Evolutionary conservation across 169 alveolate species (phyloP), one percentile per base, ranked within the genome.

Genomic region (Theileria equi): DNA sequence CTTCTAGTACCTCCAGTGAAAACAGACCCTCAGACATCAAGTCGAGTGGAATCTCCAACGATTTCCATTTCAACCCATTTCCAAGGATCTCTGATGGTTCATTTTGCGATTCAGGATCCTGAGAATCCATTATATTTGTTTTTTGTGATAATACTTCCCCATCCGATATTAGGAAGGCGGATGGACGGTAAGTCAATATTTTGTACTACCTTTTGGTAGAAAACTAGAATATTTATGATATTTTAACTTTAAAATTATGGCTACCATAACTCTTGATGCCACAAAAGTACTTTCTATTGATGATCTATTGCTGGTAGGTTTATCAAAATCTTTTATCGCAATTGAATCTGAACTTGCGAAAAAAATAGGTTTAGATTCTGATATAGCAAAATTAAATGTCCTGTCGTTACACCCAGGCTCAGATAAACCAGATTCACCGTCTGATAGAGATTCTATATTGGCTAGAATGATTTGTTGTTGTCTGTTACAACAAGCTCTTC

Each of bases 321-420:
- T 77, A 44, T 35, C 81, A 16, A 77, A 66, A 35, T 67, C 70
- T 47, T 26, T 36, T 4, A 52, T 77, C 11, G 62, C 62, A 3
- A 48, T 77, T 10, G 81, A 77, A 44, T 62, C 80, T 19, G 86
- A 65, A 34, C 44, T 77, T 29, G 74, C 74, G n/a, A 65, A 58
- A 16, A 29, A 45, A 17, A 19, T 77, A 7, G 69, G 71, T 1
- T 21, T 64, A 2, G n/a, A 59, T 19, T 5, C 3, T 32, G 26
- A 17, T 2, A 11, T 41, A 1, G 29, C 32, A 54, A 11, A 3
- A 63, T 63, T 38, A 29, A 52, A 29, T 17, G 44, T 19, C 13
- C 31, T 4, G n/a, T 28, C 2, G 68, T 34, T 4, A 16, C 10
- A 32, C 49, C 8, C 25, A 13, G n/a, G n/a, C n/a, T n/a, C n/a